Evolutionary conservation across 441 rosid genomes (phyloP), one percentile per base, ranked within the genome.

Genomic region (Syzygium syzygioides): DNA sequence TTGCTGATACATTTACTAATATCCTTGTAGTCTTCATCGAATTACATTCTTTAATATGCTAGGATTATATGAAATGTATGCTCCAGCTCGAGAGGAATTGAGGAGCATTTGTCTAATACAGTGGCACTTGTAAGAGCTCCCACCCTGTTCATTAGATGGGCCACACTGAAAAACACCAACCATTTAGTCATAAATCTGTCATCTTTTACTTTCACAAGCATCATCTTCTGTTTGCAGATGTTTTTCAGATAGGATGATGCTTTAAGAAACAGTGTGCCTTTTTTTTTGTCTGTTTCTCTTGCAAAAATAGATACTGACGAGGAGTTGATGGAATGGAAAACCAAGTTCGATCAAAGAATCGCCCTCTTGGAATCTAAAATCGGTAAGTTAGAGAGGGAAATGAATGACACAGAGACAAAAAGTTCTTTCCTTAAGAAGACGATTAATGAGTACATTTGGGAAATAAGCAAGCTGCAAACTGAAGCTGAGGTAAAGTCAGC

Each of bases 291-390:
- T 89, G 56, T 64, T 79, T 87, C 34, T 90, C 50, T 86, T 93
- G 86, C 83, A 76, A 76, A 76, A 86, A 90, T 90, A 98, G 99
- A 98, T 90, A 93, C 98, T 52, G 98, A 96, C 85, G 99, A 96
- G 92, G 99, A 97, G 89, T 86, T 98, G 94, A 92, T 85, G 90
- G 98, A 96, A 88, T 98, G 98, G 99, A 98, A 97, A 93, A 92
- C 94, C 89, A 95, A 95, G 92, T 98, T 98, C 91, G 99, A 96
- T 45, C 96, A 95, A 91, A 92, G 91, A 91, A 91, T 97, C 90
- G 97, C 96, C 68, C 90, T 93, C 66, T 87, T 96, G 90, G 97
- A 94, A 87, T 93, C 95, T 60, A 96, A 94, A 91, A 95, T 94
- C 86, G 92, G 94, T 90, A 96, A 96, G 94, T 92, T 95, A 96